These are phyloP conservation scores for Russula sp. DNA, from an alignment of 768 basidiomycete genomes.

Conservation along the genomic window DNA sequence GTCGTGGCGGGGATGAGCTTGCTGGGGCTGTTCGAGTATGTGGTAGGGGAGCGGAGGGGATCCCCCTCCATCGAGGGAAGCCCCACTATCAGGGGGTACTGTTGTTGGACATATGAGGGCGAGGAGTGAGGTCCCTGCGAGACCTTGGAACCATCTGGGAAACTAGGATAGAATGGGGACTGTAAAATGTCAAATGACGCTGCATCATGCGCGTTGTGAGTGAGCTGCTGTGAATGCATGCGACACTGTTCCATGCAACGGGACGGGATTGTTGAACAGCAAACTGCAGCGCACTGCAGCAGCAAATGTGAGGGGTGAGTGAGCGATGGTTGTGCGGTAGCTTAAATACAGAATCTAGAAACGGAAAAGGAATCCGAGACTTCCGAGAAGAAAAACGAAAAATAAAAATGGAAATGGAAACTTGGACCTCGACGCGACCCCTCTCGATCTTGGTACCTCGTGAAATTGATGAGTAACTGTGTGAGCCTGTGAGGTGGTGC, in stretches of 20 bases:
- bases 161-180: slow-evolving; percentile 9
- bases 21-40: not conserved
- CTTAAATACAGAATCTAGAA: slow-evolving; percentile 27
- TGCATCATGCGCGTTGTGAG: slow-evolving; percentile 7
- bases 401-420: slow-evolving; percentile 23
- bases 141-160: slow-evolving; percentile 5
- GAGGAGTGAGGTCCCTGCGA: slow-evolving; percentile 7
- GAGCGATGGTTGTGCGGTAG: slow-evolving; percentile 4
- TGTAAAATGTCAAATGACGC: slow-evolving; percentile 13
- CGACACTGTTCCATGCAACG: slow-evolving; percentile 13
- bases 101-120: slow-evolving; percentile 11
- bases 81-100: slow-evolving; percentile 5
- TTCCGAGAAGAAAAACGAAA: slow-evolving; percentile 24
- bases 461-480: slow-evolving; percentile 28
- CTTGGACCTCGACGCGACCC: slow-evolving; percentile 14
- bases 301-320: slow-evolving; percentile 9
- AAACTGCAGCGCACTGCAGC: not conserved
- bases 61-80: slow-evolving; percentile 1
- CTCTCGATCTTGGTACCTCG: slow-evolving; percentile 29
- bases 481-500: slow-evolving; percentile 14
- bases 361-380: slow-evolving; percentile 21
- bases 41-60: slow-evolving; percentile 1
- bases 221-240: slow-evolving; percentile 14
- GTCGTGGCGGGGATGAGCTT: not conserved
- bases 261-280: not conserved